These are phyloP conservation scores for Lathyrus oleraceus DNA, from an alignment of 306 rosid genomes.

Conservation along the genomic window DNA sequence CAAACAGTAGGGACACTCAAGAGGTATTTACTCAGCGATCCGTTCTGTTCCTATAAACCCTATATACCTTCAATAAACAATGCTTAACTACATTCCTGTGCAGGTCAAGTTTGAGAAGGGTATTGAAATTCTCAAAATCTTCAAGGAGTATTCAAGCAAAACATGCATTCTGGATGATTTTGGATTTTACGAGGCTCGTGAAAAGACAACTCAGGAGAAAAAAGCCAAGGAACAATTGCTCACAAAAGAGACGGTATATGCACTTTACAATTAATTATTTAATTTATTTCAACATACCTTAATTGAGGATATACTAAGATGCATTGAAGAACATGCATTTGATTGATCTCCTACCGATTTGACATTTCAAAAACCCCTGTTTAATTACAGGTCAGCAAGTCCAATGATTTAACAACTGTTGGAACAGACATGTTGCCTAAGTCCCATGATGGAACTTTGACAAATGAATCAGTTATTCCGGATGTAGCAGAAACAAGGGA, in stretches of 20 bases:
- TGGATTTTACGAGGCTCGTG: conserved; percentile 51
- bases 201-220: conserved; percentile 37
- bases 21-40: conserved; percentile 45
- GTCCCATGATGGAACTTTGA: conserved; percentile 29
- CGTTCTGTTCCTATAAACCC: neutral
- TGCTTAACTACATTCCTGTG: conserved; percentile 5
- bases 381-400: conserved; percentile 27
- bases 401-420: conserved; percentile 18
- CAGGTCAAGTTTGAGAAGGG: conserved; percentile 57
- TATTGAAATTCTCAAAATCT: conserved; percentile 43
- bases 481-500: conserved; percentile 19
- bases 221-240: conserved; percentile 40
- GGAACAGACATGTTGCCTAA: conserved; percentile 24
- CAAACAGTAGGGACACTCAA: conserved; percentile 59
- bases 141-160: conserved; percentile 47
- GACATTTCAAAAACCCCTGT: neutral
- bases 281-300: neutral
- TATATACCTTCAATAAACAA: neutral
- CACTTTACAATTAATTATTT: neutral
- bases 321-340: neutral
- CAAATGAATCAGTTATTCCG: conserved; percentile 14
- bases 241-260: conserved; percentile 32
- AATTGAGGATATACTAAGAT: neutral
- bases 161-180: conserved; percentile 60
- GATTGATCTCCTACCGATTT: neutral